Base-by-base conservation (phyloP, 208 protist genomes). In the Blastocrithidia nonstop region DNA sequence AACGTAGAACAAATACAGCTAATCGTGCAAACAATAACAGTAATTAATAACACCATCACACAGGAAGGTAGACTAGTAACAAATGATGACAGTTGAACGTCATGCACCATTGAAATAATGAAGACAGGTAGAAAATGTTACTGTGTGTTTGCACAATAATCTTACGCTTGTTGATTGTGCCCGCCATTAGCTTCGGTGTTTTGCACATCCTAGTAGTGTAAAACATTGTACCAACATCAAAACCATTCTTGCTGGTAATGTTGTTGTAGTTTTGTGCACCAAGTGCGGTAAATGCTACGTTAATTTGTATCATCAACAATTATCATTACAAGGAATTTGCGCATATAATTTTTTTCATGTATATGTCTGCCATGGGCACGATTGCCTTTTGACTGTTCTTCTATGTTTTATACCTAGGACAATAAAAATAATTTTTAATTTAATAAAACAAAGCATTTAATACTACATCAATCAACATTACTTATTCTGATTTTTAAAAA, bases 341-440 rank as follows among this genome's bases (percentile, higher is more conserved):
- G 6, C 61, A 57, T 24, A 62, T 84, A 50, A 68, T 88, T n/a
- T 67, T 77, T 26, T 57, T 63, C 45, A 83, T 81, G 78, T 74
- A 84, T 62, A 27, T 63, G 13, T 51, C 50, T 4, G 62, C 59
- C 15, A 65, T 67, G 24, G 42, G 72, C 19, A 71, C 73, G 15
- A 67, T 73, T 27, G 67, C 61, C 6, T 31, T 66, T 5, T 88
- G 78, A 74, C 39, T 88, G 3, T 60, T 62, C 11, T 8, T 73
- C 9, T 35, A 35, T n/a, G 29, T 35, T 15, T n/a, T 35, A 11
- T 35, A 35, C 29, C 29, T 35, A 15, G 29, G 29, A 15, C 29
- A 11, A n/a, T 35, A 35, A n/a, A 15, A 11, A 35, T 35, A n/a
- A 35, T n/a, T n/a, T n/a, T n/a, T n/a, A n/a, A n/a, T n/a, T n/a